A percentile compares a stretch with the other conserved stretches of the same genome.
These are phyloP conservation scores for Teunomyces stri DNA, from an alignment of 805 yeast genomes.

Conservation along the genomic window DNA sequence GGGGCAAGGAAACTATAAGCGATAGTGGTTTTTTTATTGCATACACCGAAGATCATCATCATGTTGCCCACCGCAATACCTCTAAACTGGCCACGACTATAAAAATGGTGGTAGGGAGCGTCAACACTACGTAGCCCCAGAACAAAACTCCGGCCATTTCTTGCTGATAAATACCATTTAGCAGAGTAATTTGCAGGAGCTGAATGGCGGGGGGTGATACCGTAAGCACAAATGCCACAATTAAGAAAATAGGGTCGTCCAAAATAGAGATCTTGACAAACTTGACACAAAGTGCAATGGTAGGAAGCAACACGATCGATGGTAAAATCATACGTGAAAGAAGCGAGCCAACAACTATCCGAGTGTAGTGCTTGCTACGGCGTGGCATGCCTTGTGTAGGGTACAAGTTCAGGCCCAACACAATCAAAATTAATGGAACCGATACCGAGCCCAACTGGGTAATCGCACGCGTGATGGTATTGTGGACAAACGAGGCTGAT, in stretches of 20 bases:
- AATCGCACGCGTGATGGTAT: slow-evolving; percentile 63
- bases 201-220: slow-evolving; percentile 85
- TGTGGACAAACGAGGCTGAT: slow-evolving; percentile 53
- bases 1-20: not conserved
- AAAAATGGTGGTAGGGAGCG: slow-evolving; percentile 71
- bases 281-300: slow-evolving; percentile 63
- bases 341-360: slow-evolving; percentile 65
- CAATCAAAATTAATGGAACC: slow-evolving; percentile 72
- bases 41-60: not conserved
- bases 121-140: slow-evolving; percentile 77
- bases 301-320: slow-evolving; percentile 62
- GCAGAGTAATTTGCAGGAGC: slow-evolving; percentile 74
- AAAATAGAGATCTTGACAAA: slow-evolving; percentile 63
- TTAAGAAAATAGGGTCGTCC: slow-evolving; percentile 78
- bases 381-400: slow-evolving; percentile 70
- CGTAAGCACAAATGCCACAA: slow-evolving; percentile 72
- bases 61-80: slow-evolving; percentile 39
- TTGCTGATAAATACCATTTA: slow-evolving; percentile 70
- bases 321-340: slow-evolving; percentile 78
- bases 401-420: slow-evolving; percentile 73
- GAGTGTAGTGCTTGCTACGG: slow-evolving; percentile 58
- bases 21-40: not conserved
- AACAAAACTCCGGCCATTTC: slow-evolving; percentile 82
- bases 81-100: slow-evolving; percentile 68
- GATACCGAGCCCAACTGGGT: slow-evolving; percentile 70